These are phyloP conservation scores for Termitomyces sp. DNA, from an alignment of 768 basidiomycete species.

Conservation along the genomic window DNA sequence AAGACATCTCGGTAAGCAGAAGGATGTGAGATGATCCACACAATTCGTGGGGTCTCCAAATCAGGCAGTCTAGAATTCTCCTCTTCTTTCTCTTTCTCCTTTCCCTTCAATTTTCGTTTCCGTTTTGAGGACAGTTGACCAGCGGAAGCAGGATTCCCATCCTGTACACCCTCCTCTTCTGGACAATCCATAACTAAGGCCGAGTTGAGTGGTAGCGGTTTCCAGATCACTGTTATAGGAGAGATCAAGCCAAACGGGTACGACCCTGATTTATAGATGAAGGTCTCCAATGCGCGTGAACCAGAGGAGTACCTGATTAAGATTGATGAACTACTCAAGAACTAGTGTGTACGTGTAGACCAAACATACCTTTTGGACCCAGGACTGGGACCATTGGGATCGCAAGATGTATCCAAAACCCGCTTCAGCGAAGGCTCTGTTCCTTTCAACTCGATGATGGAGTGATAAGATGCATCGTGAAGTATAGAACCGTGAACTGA, in stretches of 20 bases:
- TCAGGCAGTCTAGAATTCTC: conserved; percentile 18
- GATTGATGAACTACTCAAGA: background rate
- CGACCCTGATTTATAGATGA: conserved; percentile 51
- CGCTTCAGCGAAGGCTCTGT: conserved; percentile 46
- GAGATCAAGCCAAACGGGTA: conserved; percentile 73
- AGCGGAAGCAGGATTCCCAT: conserved; percentile 2
- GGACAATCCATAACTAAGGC: conserved; percentile 3
- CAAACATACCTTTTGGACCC: conserved; percentile 49
- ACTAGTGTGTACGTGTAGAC: background rate
- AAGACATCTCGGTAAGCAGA: conserved; percentile 56
- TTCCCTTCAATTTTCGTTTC: conserved; percentile 22
- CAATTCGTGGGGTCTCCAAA: conserved; percentile 25
- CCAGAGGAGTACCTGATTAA: conserved; percentile 56
- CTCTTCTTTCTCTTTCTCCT: conserved; percentile 24
- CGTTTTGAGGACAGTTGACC: conserved; percentile 8
- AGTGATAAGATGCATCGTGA: conserved; percentile 86
- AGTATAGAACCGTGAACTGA: conserved; percentile 79
- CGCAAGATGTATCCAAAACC: conserved; percentile 52
- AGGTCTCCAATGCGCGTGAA: conserved; percentile 57
- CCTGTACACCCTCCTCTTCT: background rate
- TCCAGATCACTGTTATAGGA: conserved; percentile 75
- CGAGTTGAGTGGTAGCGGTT: conserved; percentile 23
- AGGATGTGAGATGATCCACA: conserved; percentile 84
- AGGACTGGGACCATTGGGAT: conserved; percentile 57
- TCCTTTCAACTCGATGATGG: conserved; percentile 70